These are phyloP conservation scores for Chlamydomonas schloesseri DNA, from an alignment of 139 green algal species.

Conservation along the genomic window DNA sequence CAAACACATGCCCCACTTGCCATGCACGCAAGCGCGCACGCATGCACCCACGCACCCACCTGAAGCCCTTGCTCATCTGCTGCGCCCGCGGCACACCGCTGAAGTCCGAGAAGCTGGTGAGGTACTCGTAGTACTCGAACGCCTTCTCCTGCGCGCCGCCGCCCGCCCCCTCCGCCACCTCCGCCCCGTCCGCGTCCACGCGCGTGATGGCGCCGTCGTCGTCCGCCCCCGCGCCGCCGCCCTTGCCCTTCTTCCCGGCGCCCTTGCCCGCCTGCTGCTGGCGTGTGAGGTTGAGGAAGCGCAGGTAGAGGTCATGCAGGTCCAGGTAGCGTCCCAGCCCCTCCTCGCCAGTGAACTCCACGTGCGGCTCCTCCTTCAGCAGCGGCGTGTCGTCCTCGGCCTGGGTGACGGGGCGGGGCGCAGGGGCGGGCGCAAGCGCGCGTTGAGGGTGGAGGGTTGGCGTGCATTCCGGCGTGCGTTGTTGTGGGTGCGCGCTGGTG, in stretches of 20 bases:
- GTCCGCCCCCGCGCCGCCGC: not conserved
- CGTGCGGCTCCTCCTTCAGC: conserved; percentile 65
- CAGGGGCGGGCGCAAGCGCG: not conserved
- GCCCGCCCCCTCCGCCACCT: not conserved
- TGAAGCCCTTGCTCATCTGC: conserved; percentile 71
- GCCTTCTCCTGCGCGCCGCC: not conserved
- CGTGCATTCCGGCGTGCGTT: no score
- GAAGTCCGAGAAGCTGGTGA: conserved; percentile 62
- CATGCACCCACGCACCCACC: no score
- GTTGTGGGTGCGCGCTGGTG: no score
- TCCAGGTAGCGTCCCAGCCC: conserved; percentile 91
- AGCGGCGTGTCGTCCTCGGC: conserved; percentile 73
- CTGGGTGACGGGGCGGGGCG: conserved; percentile 28
- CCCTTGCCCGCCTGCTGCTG: conserved; percentile 55
- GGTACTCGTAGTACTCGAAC: conserved; percentile 72
- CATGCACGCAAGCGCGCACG: no score
- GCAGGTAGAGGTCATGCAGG: conserved; percentile 83
- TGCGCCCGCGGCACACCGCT: conserved; percentile 41
- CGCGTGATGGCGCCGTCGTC: not conserved
- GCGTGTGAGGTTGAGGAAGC: conserved; percentile 89
- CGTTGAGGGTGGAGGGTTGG: not conserved
- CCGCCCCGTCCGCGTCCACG: conserved; percentile 12
- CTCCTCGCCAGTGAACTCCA: conserved; percentile 94
- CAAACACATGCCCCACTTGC: no score
- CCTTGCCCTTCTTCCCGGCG: not conserved